Base-by-base conservation (phyloP, 148 eudicot species). In the Arctostaphylos glauca region DNA sequence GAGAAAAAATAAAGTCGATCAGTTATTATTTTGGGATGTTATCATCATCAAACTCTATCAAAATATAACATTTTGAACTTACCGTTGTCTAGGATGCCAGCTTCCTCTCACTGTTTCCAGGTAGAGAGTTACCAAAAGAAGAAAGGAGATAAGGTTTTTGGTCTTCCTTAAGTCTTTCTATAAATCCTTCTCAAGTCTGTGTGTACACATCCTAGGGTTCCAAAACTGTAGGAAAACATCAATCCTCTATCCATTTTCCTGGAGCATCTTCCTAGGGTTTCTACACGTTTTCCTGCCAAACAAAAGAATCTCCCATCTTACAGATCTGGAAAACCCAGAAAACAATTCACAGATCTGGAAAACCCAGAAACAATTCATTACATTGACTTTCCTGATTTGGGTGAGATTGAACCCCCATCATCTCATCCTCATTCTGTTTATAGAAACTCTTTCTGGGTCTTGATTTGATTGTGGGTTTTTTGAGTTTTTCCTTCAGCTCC, bases 71-170 rank as follows among this genome's bases (percentile, higher is more conserved):
- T 31, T 31, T 31, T 31, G 38, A 31, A 31, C 38, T 31, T 31
- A 31, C 38, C 0, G 38, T 31, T 31, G 38, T 31, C 38, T 31
- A 31, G 38, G 38, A 31, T 31, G 38, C 38, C 38, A 31, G 1
- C 68, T 31, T 21, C 21, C 21, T 60, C 1, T 60, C 31, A 6
- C 31, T 60, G 10, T 6, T 60, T 5, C 31, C 31, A 18, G 21
- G 25, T 0, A 19, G 44, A 31, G 16, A 25, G 80, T 74, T 88
- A 80, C 92, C 84, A 90, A 90, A 90, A 90, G 84, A 81, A 90
- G 92, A 87, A 90, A 88, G 5, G 84, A 85, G 89, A 86, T 83
- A 86, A 88, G 92, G 90, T 84, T 87, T 19, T 78, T 78, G 81
- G 79, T 77, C 78, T 48, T 7, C 80, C 66, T 10, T 38, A 68